A percentile compares a stretch with the other conserved stretches of the same genome.
Evolutionary conservation across 257 asterid genomes (phyloP).

Genomic region (Perilla frutescens): DNA sequence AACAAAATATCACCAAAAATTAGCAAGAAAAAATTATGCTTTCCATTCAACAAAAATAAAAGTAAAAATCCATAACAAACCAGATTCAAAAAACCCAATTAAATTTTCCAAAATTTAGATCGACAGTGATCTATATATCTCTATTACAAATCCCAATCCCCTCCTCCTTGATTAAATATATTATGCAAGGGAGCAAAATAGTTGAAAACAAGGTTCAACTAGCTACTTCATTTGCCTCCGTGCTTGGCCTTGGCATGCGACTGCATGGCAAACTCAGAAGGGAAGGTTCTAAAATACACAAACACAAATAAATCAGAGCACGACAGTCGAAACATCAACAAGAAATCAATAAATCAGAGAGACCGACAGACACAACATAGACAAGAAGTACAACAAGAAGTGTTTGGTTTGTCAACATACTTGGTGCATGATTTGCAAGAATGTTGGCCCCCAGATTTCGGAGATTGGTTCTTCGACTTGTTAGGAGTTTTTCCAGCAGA

Average conservation of each 20-base stretch:
- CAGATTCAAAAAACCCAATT: background rate
- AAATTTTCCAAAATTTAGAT: conserved; percentile 34
- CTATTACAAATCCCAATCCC: background rate
- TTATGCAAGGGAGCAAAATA: background rate
- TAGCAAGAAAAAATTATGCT: background rate
- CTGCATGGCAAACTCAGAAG: conserved; percentile 24
- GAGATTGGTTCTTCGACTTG: conserved; percentile 39
- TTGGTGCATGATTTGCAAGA: conserved; percentile 40
- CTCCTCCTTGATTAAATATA: conserved; percentile 8
- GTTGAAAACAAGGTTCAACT: background rate
- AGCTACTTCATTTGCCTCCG: conserved; percentile 41
- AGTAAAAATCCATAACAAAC: background rate
- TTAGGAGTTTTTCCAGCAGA: conserved; percentile 37
- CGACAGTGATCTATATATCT: conserved; percentile 9
- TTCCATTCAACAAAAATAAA: background rate
- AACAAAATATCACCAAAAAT: no score
- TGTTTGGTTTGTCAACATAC: background rate
- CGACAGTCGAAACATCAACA: background rate
- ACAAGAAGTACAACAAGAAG: background rate
- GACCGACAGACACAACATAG: background rate
- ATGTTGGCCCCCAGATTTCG: conserved; percentile 42
- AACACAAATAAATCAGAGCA: background rate
- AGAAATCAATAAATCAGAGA: background rate
- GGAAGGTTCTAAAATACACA: conserved; percentile 36
- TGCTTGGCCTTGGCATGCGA: conserved; percentile 45